phyloP scores from a whole-genome alignment of 2,329 filamentous ascomycete genomes.

The Verticillium klebahnii region DNA sequence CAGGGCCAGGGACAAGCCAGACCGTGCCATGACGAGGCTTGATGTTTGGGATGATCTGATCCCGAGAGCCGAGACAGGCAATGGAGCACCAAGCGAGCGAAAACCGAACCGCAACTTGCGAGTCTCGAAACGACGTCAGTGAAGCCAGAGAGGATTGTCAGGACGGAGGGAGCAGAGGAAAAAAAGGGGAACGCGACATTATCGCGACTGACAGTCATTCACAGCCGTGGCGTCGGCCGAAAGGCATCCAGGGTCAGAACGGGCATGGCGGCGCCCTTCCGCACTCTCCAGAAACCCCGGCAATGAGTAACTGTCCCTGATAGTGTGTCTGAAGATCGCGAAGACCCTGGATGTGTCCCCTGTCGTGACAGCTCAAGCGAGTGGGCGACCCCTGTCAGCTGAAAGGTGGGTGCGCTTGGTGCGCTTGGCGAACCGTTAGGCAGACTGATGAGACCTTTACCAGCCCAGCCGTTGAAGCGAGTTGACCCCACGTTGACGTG shows the following conservation, averaged over 20 bases:
- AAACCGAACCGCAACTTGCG: neutral
- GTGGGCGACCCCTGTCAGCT: neutral
- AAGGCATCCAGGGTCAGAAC: neutral
- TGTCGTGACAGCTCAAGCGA: neutral
- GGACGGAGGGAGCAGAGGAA: neutral
- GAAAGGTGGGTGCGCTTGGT: neutral
- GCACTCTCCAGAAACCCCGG: neutral
- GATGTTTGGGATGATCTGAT: neutral
- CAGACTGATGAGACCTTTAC: neutral
- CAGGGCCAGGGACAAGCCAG: neutral
- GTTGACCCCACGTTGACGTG: neutral
- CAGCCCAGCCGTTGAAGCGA: neutral
- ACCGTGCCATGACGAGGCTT: neutral
- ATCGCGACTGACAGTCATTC: neutral
- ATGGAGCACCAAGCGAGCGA: neutral
- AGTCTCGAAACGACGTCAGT: neutral
- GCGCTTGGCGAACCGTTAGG: neutral
- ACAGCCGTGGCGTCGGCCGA: neutral
- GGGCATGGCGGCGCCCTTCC: neutral
- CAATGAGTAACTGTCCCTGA: neutral
- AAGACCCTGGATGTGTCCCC: neutral
- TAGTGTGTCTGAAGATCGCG: neutral
- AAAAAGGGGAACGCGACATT: neutral
- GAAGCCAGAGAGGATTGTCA: neutral
- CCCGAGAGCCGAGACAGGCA: neutral